phyloP scores from a whole-genome alignment of 345 rosid genomes.

The Cochlearia excelsa region DNA sequence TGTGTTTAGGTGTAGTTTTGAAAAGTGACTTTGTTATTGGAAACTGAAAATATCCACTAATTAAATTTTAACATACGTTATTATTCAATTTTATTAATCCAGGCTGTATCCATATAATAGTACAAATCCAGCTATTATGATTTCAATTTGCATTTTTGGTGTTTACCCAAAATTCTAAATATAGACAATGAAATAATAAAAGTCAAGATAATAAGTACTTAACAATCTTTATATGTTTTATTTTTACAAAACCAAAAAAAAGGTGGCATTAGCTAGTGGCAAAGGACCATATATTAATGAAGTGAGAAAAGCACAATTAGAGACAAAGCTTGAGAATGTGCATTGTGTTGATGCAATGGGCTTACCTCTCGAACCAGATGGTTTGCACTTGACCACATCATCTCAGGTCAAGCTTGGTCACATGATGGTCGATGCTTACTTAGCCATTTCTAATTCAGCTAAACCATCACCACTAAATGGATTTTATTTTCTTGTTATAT shows the following conservation, averaged over 20 bases:
- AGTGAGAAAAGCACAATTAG: slow-evolving; percentile 65
- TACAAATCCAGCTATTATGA: slow-evolving; percentile 16
- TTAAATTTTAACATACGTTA: neutral
- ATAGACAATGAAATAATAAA: too few relatives aligned
- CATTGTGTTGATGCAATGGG: slow-evolving; percentile 71
- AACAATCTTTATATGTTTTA: too few relatives aligned
- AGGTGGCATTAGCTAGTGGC: slow-evolving; percentile 78
- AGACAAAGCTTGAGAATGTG: slow-evolving; percentile 47
- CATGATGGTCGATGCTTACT: slow-evolving; percentile 57
- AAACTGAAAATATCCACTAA: too few relatives aligned
- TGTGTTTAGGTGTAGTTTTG: too few relatives aligned
- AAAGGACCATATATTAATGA: slow-evolving; percentile 47
- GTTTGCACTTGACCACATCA: slow-evolving; percentile 68
- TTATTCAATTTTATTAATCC: slow-evolving; percentile 15
- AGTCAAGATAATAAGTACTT: too few relatives aligned
- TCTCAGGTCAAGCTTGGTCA: slow-evolving; percentile 67
- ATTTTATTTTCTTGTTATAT: too few relatives aligned
- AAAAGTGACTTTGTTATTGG: too few relatives aligned
- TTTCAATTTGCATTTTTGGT: slow-evolving; percentile 3
- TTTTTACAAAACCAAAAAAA: slow-evolving; percentile 9
- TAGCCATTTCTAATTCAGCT: slow-evolving; percentile 31
- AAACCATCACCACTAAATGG: neutral
- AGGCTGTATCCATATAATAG: slow-evolving; percentile 21
- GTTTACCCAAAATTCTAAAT: neutral
- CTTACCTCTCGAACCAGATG: slow-evolving; percentile 58